A percentile compares a stretch with the other conserved stretches of the same genome.
These are phyloP conservation scores for Zopfochytrium polystomum DNA, from an alignment of 371 early-diverging fungal genomes.

Conservation along the genomic window DNA sequence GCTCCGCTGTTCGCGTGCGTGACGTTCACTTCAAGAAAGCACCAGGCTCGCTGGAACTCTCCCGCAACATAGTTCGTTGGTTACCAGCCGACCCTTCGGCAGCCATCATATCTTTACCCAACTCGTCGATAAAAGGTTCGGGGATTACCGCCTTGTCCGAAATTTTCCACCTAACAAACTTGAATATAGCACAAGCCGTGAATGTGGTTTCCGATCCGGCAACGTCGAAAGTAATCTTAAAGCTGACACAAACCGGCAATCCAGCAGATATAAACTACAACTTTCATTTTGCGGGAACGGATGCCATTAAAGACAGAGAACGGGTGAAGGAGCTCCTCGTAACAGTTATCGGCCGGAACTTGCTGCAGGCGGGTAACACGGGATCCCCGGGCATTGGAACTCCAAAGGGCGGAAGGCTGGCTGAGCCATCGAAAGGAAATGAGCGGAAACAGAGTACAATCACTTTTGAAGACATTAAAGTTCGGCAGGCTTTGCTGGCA, in stretches of 20 bases:
- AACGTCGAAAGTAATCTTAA: constrained; percentile 4
- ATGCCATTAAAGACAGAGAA: constrained; percentile 1
- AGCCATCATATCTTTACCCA: too few relatives aligned
- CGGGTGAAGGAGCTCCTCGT: neutral
- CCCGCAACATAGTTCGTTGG: too few relatives aligned
- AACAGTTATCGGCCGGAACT: neutral
- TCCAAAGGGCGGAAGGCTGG: neutral
- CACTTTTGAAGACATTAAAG: constrained; percentile 47
- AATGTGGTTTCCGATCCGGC: too few relatives aligned
- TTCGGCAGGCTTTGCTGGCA: constrained; percentile 61
- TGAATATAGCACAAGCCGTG: too few relatives aligned
- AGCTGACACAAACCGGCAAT: neutral
- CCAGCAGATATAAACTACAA: neutral
- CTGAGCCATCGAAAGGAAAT: neutral
- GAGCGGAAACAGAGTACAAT: too few relatives aligned
- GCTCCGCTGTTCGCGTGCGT: too few relatives aligned
- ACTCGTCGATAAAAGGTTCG: too few relatives aligned
- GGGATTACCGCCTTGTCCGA: too few relatives aligned
- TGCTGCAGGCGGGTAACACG: neutral
- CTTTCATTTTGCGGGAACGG: neutral
- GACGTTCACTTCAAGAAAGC: too few relatives aligned
- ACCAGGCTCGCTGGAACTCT: too few relatives aligned
- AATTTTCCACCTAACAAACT: too few relatives aligned
- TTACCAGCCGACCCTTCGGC: too few relatives aligned
- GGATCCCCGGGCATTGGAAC: neutral